phyloP scores from a whole-genome alignment of 2,329 filamentous ascomycete species.

The Volutella citrinella region DNA sequence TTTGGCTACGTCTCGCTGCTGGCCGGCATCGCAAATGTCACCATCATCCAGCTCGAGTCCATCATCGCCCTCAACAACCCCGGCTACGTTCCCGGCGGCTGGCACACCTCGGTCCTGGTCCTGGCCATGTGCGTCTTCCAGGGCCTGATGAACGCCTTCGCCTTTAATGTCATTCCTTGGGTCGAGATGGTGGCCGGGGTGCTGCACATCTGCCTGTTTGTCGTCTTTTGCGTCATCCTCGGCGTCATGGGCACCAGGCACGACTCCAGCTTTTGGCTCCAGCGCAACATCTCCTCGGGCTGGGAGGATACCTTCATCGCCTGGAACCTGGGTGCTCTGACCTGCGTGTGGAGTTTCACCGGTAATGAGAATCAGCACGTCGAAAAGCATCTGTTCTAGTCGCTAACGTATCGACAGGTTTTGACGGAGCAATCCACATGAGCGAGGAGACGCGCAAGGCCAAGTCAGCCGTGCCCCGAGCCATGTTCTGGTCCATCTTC shows the following conservation, averaged over 20 bases:
- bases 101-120: constrained; percentile 22
- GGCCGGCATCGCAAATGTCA: constrained; percentile 23
- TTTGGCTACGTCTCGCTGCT: constrained; percentile 22
- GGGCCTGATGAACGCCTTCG: constrained; percentile 18
- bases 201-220: constrained; percentile 20
- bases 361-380: too few species aligned
- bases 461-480: constrained; percentile 21
- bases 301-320: constrained; percentile 22
- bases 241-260: constrained; percentile 22
- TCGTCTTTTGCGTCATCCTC: constrained; percentile 22
- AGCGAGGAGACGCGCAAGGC: constrained; percentile 23
- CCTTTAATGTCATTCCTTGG: constrained; percentile 22
- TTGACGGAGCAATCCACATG: constrained; percentile 25
- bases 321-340: constrained; percentile 24
- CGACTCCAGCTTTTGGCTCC: constrained; percentile 18
- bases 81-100: constrained; percentile 18
- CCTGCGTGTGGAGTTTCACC: constrained; percentile 25
- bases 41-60: constrained; percentile 23
- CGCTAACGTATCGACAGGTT: constrained; percentile 10
- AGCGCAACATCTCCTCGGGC: constrained; percentile 17
- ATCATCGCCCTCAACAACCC: constrained; percentile 23
- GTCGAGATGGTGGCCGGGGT: constrained; percentile 21
- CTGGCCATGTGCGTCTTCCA: constrained; percentile 24
- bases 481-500: constrained; percentile 28
- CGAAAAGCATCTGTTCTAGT: fast-evolving